A percentile compares a stretch with the other conserved stretches of the same genome.
Conservation (phyloP, 306 rosid species). For the Astragalus membranaceus region DNA sequence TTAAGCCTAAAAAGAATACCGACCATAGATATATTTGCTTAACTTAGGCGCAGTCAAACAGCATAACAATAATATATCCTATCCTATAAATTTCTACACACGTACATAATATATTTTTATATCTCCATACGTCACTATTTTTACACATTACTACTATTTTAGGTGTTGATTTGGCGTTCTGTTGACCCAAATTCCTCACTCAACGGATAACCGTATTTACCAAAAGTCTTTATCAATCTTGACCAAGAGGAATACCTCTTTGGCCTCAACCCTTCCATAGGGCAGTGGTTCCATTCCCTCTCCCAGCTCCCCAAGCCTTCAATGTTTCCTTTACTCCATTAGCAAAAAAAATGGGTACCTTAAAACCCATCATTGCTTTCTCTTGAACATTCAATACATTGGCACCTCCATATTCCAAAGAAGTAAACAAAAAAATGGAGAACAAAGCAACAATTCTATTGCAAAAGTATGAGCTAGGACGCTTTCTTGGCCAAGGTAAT, state of each 20-base stretch:
- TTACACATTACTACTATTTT: background rate
- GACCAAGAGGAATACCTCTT: background rate
- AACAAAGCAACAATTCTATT: constrained; percentile 30
- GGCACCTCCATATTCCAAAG: background rate
- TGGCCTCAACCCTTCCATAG: constrained; percentile 12
- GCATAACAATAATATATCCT: background rate
- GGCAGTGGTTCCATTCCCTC: constrained; percentile 17
- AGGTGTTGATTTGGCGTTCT: constrained; percentile 4
- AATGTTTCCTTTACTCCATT: background rate
- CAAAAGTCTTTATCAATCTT: background rate
- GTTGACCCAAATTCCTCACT: constrained; percentile 12
- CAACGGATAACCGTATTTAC: background rate
- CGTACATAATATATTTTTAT: background rate
- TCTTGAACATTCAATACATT: background rate
- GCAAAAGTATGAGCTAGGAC: constrained; percentile 46
- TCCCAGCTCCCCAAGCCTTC: constrained; percentile 5
- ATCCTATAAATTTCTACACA: background rate
- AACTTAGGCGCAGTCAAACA: background rate
- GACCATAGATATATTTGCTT: background rate
- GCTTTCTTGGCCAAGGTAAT: constrained; percentile 50
- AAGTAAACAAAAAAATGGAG: constrained; percentile 7
- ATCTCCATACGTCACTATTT: background rate
- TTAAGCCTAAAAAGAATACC: background rate
- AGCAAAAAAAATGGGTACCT: background rate
- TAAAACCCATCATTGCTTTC: background rate